Conservation (phyloP, 2,329 filamentous ascomycete genomes). For the Hortaea sp. region DNA sequence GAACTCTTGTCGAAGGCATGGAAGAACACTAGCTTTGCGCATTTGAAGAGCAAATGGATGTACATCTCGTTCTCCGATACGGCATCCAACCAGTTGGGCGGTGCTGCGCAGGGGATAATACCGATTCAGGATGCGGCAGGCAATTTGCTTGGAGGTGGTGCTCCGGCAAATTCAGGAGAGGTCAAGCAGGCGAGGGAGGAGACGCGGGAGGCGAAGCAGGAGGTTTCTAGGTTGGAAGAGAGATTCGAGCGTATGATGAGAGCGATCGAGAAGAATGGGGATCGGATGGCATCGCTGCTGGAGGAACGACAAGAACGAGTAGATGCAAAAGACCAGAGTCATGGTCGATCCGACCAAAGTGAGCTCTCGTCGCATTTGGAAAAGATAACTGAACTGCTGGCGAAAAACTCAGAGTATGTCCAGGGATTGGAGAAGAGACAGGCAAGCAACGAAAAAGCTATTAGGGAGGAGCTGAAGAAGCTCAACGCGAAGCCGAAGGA, state of each 20-base stretch:
- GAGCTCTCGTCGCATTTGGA: conserved; percentile 13
- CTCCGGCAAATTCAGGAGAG: conserved; percentile 6
- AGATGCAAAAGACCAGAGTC: not conserved
- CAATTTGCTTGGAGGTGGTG: conserved; percentile 14
- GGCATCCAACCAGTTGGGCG: conserved; percentile 8
- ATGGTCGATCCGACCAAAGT: conserved; percentile 7
- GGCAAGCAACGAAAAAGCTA: conserved; percentile 17
- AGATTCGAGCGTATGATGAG: conserved; percentile 18
- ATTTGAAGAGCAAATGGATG: conserved; percentile 24
- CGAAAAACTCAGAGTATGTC: conserved; percentile 14
- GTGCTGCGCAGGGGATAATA: conserved; percentile 19
- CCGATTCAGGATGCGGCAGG: conserved; percentile 19
- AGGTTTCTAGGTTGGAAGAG: conserved; percentile 12
- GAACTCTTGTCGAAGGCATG: conserved; percentile 19
- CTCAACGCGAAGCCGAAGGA: conserved; percentile 5
- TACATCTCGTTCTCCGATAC: conserved; percentile 17
- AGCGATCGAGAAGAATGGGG: conserved; percentile 16
- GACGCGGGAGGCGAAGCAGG: conserved; percentile 9
- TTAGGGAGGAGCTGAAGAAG: conserved; percentile 11
- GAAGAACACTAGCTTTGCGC: conserved; percentile 19
- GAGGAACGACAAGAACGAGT: not conserved
- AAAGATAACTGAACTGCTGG: conserved; percentile 14
- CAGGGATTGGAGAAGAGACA: conserved; percentile 15
- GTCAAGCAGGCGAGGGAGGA: conserved; percentile 7
- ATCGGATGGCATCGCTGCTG: conserved; percentile 12